These are phyloP conservation scores for Mrakia blollopis DNA, from an alignment of 768 basidiomycete species.

Conservation along the genomic window DNA sequence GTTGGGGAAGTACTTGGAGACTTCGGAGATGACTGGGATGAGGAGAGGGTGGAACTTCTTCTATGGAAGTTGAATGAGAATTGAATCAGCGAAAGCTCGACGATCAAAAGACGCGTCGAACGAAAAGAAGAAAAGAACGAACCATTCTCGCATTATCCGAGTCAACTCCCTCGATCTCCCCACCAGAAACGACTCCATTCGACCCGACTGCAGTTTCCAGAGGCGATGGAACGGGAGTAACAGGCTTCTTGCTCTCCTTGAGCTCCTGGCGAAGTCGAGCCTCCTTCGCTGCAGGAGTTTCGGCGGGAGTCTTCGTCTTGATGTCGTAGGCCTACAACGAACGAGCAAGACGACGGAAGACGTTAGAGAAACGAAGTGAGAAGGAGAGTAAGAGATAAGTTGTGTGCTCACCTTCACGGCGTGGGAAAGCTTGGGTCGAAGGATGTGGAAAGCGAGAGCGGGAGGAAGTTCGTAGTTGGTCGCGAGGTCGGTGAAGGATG, in stretches of 20 bases:
- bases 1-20: constrained; percentile 65
- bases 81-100: neutral
- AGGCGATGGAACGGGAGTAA: neutral
- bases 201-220: neutral
- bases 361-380: neutral
- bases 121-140: neutral
- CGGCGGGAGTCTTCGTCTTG: neutral
- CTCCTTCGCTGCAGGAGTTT: constrained; percentile 34
- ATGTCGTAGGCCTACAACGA: constrained; percentile 16
- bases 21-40: constrained; percentile 65
- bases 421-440: constrained; percentile 55
- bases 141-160: constrained; percentile 6
- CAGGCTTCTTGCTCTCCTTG: constrained; percentile 10
- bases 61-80: neutral
- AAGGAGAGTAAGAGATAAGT: no score
- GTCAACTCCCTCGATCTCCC: neutral
- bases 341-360: neutral
- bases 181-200: neutral
- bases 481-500: constrained; percentile 67
- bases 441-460: constrained; percentile 88
- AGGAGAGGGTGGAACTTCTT: constrained; percentile 71
- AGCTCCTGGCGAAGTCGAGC: constrained; percentile 33
- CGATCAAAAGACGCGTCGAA: neutral
- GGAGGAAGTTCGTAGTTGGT: constrained; percentile 72
- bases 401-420: constrained; percentile 34